Percentiles rank a stretch among this genome's conserved stretches.
Evolutionary conservation across 768 basidiomycete species (phyloP).

Genomic region (Tylopilus felleus): DNA sequence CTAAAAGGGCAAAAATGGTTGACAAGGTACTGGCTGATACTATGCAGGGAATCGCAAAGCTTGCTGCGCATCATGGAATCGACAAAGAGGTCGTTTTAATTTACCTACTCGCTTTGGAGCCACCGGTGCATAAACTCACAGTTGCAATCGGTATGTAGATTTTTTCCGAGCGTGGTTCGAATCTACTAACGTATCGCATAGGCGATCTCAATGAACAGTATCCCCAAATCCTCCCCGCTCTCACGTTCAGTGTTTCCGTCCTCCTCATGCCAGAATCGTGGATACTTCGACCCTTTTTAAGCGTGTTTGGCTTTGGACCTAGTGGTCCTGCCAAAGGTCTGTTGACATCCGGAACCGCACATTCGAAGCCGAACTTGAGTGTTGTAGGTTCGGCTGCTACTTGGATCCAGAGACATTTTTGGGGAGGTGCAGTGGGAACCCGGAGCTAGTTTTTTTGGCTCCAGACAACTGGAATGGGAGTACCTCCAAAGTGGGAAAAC

Average conservation of each 20-base stretch:
- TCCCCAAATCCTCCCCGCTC: slow-evolving; percentile 3
- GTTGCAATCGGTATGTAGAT: slow-evolving; percentile 10
- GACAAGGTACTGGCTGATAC: slow-evolving; percentile 7
- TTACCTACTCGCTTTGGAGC: slow-evolving; percentile 8
- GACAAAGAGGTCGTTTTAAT: background rate
- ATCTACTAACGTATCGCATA: background rate
- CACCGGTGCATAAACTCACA: slow-evolving; percentile 1
- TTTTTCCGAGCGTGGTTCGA: background rate
- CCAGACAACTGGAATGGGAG: slow-evolving; percentile 11
- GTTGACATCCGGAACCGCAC: background rate
- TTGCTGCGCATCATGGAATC: slow-evolving; percentile 3
- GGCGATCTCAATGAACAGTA: slow-evolving; percentile 17
- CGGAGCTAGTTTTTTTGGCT: slow-evolving; percentile 15
- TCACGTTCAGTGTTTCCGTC: background rate
- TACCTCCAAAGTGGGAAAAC: slow-evolving; percentile 1
- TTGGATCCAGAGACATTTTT: slow-evolving; percentile 6
- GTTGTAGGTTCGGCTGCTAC: slow-evolving; percentile 13
- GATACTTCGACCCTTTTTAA: slow-evolving; percentile 12
- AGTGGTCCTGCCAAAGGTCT: slow-evolving; percentile 13
- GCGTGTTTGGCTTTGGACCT: slow-evolving; percentile 16
- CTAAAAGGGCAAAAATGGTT: slow-evolving; percentile 1
- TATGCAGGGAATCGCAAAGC: background rate
- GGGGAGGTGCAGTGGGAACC: background rate
- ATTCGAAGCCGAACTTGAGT: background rate
- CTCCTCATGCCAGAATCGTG: slow-evolving; percentile 15